phyloP scores from a whole-genome alignment of 1,284 basidiomycete genomes.

The Singerocomus rubriflavus region DNA sequence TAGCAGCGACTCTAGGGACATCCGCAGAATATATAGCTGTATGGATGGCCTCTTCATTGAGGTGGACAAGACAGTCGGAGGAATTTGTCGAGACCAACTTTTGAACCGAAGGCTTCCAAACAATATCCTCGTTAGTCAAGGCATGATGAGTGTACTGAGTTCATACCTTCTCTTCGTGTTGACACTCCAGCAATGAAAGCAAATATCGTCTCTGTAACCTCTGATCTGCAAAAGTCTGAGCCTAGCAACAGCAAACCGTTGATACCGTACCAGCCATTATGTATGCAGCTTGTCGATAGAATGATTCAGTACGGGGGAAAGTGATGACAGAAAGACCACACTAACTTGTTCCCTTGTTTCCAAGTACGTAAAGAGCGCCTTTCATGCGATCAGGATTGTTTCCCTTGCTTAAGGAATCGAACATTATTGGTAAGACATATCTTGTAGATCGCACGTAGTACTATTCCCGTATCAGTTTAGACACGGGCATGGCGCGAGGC shows the following conservation, averaged over 20 bases:
- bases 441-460: constrained; percentile 83
- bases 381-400: constrained; percentile 94
- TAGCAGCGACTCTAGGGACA: constrained; percentile 43
- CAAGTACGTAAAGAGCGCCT: constrained; percentile 87
- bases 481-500: neutral
- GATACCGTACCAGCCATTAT: constrained; percentile 53
- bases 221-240: constrained; percentile 49
- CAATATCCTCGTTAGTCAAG: constrained; percentile 6
- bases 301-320: constrained; percentile 4
- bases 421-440: constrained; percentile 61
- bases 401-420: constrained; percentile 71
- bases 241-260: constrained; percentile 3
- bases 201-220: constrained; percentile 67
- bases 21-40: constrained; percentile 57
- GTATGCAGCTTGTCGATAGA: constrained; percentile 48
- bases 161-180: constrained; percentile 87
- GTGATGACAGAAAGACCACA: constrained; percentile 7
- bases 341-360: constrained; percentile 70
- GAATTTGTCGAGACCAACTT: constrained; percentile 76
- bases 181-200: constrained; percentile 74
- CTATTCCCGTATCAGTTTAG: constrained; percentile 34
- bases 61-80: constrained; percentile 58
- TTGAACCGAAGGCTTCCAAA: constrained; percentile 80
- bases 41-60: constrained; percentile 60
- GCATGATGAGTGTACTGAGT: neutral